Conservation (phyloP, 768 basidiomycete species). For the Lactifluus hygrophoroides region DNA sequence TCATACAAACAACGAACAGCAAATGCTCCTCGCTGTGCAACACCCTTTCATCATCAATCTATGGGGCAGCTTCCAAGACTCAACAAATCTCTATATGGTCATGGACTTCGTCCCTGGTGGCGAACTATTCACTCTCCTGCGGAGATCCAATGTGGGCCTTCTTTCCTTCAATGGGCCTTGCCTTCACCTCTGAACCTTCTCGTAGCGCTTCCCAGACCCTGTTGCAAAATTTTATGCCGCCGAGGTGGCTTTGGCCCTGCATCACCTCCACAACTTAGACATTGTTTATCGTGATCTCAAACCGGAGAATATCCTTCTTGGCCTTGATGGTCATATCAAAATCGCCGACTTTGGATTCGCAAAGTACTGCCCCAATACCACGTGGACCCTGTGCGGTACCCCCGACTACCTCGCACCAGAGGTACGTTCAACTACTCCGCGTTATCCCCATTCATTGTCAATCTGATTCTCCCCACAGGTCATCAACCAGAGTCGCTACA, state of each 20-base stretch:
- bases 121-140: conserved; percentile 88
- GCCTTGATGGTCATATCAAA: conserved; percentile 93
- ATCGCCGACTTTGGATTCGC: conserved; percentile 97
- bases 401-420: conserved; percentile 98
- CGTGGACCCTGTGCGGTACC: conserved; percentile 94
- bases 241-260: conserved; percentile 87
- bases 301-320: conserved; percentile 92
- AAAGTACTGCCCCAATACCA: conserved; percentile 76
- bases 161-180: not conserved
- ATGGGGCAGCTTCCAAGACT: conserved; percentile 93
- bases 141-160: conserved; percentile 72
- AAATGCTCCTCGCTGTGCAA: conserved; percentile 74
- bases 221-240: conserved; percentile 98
- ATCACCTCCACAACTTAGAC: conserved; percentile 76
- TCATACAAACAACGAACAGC: conserved; percentile 93
- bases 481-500: conserved; percentile 77
- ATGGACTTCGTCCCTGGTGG: conserved; percentile 97
- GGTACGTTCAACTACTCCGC: conserved; percentile 31
- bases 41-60: conserved; percentile 95
- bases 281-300: conserved; percentile 98
- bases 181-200: conserved; percentile 16
- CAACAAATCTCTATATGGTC: conserved; percentile 92
- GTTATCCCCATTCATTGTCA: not conserved
- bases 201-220: conserved; percentile 86
- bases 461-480: conserved; percentile 36